phyloP scores from a whole-genome alignment of 352 stramenopile species.

The Lagenidium giganteum region DNA sequence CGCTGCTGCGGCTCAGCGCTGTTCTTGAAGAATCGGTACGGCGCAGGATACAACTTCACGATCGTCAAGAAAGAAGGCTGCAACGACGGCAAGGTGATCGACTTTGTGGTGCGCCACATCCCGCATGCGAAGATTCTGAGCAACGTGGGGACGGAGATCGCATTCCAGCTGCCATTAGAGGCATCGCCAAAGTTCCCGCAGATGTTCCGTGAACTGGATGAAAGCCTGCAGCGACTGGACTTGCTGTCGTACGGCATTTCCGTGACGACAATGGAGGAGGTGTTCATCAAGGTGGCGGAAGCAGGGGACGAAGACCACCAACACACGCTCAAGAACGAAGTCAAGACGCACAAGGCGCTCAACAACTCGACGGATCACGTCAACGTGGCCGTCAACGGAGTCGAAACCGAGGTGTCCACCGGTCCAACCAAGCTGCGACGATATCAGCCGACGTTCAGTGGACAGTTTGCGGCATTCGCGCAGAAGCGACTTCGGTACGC shows the following conservation, averaged over 20 bases:
- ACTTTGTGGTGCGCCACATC: conserved; percentile 30
- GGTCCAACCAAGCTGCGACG: too few relatives aligned
- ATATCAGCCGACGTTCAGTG: too few relatives aligned
- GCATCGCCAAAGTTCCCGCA: conserved; percentile 38
- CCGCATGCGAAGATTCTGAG: conserved; percentile 39
- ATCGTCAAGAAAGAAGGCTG: conserved; percentile 19
- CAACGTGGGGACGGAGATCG: conserved; percentile 69
- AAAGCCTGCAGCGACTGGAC: conserved; percentile 24
- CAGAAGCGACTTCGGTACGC: conserved; percentile 82
- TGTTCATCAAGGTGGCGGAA: conserved; percentile 85
- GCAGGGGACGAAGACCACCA: conserved; percentile 14
- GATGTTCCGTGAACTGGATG: conserved; percentile 62
- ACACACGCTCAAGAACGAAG: conserved; percentile 19
- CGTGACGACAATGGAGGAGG: conserved; percentile 96
- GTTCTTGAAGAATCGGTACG: conserved; percentile 88
- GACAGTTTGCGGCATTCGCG: conserved; percentile 44
- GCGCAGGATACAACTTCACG: conserved; percentile 70
- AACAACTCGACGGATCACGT: too few relatives aligned
- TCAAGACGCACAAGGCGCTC: conserved; percentile 6
- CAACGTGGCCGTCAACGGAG: too few relatives aligned
- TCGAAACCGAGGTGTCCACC: too few relatives aligned
- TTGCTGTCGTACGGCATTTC: conserved; percentile 89
- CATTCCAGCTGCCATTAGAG: conserved; percentile 59
- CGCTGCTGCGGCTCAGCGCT: conserved; percentile 30
- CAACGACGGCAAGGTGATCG: conserved; percentile 12